Evolutionary conservation across 1,284 basidiomycete genomes (phyloP).

Genomic region (Ustilago vetiveriae): DNA sequence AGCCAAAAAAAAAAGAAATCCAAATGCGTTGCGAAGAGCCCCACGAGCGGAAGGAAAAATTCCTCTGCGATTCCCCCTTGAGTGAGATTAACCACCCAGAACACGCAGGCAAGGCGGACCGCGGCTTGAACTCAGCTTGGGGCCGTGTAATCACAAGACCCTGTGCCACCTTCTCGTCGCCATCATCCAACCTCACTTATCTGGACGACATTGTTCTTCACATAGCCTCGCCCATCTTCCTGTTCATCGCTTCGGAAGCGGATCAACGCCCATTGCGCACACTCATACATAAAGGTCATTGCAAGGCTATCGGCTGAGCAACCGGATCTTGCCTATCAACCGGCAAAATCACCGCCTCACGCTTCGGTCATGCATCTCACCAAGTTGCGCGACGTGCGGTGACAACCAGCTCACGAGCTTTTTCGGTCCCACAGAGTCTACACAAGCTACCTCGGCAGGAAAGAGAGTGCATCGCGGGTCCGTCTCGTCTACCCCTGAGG

Average conservation of each 20-base stretch:
- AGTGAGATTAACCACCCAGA: too few species aligned
- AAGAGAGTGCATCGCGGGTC: slow-evolving; percentile 17
- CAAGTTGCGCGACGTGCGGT: slow-evolving; percentile 31
- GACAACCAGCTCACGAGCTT: slow-evolving; percentile 21
- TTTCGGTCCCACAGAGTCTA: slow-evolving; percentile 8
- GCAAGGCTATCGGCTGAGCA: slow-evolving; percentile 38
- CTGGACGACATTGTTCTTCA: too few species aligned
- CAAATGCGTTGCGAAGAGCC: neutral
- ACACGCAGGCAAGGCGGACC: neutral
- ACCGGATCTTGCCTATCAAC: slow-evolving; percentile 9
- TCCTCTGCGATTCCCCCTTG: too few species aligned
- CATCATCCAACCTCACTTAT: neutral
- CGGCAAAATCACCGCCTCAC: slow-evolving; percentile 34
- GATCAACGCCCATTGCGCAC: too few species aligned
- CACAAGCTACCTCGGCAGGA: slow-evolving; percentile 20
- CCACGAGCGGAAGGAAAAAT: too few species aligned
- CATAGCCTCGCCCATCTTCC: too few species aligned
- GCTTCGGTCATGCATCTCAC: slow-evolving; percentile 23
- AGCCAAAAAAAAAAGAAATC: neutral
- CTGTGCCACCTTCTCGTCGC: neutral
- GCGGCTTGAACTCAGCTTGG: neutral
- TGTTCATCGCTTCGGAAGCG: too few species aligned
- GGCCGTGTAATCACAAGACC: neutral
- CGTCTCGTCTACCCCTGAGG: slow-evolving; percentile 16
- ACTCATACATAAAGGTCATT: slow-evolving; percentile 16